Base-by-base conservation (phyloP, 805 yeast species). In the Candida sakaeoensis region DNA sequence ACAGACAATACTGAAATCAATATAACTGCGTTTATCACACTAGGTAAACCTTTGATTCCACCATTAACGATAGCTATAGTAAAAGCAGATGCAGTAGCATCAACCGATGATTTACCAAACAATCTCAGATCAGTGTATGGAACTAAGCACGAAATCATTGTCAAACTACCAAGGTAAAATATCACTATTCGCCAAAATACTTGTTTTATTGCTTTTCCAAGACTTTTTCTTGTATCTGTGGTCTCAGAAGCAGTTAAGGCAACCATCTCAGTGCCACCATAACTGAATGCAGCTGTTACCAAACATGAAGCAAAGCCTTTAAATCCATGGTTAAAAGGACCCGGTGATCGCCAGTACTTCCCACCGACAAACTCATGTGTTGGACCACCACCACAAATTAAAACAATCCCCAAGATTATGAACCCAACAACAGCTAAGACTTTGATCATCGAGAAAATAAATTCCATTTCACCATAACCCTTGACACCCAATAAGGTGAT, bases 21-120 rank as follows among this genome's bases (percentile, higher is more conserved):
- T 45, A 83, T 80, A 36, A 83, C 83, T 6, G 77, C 85, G 53
- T 83, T 83, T 63, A 83, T 70, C 23, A 83, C 75, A 29, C 77
- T 69, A 19, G 86, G 86, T 36, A 81, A 60, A 31, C 81, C 88
- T 23, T 58, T 63, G 46, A 81, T 79, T 43, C 86, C 85, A 19
- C 83, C 84, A 36, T 72, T 68, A 24, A 58, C 65, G 41, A 82
- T 75, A 23, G 91, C 85, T 61, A 85, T 78, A 39, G 84, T 91
- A 50, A 84, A 84, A 12, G 93, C 91, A 12, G 90, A 83, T 9
- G 88, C 85, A 12, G 80, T 61, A 32, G 82, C 83, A 38, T 72
- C 77, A 35, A 68, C 72, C 34, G 72, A 57, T 22, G 74, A 65
- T 42, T 76, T 75, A 15, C 65, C 65, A 40, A 74, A 60, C 45